These are phyloP conservation scores for Lentinula detonsa DNA, from an alignment of 768 basidiomycete genomes.

Conservation along the genomic window DNA sequence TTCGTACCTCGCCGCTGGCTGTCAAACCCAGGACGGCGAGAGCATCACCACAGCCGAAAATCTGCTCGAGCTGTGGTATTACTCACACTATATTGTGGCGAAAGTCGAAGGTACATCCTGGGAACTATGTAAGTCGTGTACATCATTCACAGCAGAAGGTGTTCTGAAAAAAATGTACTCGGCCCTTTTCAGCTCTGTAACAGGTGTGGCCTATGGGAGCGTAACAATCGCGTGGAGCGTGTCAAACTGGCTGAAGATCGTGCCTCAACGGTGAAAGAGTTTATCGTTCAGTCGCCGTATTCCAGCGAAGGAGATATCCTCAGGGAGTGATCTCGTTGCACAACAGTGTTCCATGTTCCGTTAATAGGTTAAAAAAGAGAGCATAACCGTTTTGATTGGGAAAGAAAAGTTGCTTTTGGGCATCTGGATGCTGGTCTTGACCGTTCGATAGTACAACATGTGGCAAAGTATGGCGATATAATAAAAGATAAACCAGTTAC, in stretches of 20 bases:
- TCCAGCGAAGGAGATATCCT: neutral
- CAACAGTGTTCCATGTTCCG: neutral
- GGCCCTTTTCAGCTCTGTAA: neutral
- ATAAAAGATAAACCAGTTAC: too few species aligned
- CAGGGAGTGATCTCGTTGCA: neutral
- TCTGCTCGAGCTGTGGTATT: neutral
- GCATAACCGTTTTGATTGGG: neutral
- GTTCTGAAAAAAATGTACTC: neutral
- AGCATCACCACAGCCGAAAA: neutral
- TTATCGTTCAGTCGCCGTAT: slow-evolving; percentile 5
- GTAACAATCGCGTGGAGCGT: neutral
- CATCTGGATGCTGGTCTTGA: too few species aligned
- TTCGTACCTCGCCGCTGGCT: neutral
- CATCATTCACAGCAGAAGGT: neutral
- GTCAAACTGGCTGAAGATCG: neutral
- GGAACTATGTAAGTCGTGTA: slow-evolving; percentile 3
- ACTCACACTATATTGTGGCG: slow-evolving; percentile 3
- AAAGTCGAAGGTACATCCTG: slow-evolving; percentile 4
- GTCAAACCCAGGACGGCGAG: neutral
- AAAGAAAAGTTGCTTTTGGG: neutral
- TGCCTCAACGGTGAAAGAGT: neutral
- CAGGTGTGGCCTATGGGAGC: slow-evolving; percentile 1
- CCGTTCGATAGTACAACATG: too few species aligned
- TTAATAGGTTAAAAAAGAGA: neutral
- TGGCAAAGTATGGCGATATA: too few species aligned